Conservation (phyloP, 2,329 filamentous ascomycete genomes). For the Colletotrichum musae region DNA sequence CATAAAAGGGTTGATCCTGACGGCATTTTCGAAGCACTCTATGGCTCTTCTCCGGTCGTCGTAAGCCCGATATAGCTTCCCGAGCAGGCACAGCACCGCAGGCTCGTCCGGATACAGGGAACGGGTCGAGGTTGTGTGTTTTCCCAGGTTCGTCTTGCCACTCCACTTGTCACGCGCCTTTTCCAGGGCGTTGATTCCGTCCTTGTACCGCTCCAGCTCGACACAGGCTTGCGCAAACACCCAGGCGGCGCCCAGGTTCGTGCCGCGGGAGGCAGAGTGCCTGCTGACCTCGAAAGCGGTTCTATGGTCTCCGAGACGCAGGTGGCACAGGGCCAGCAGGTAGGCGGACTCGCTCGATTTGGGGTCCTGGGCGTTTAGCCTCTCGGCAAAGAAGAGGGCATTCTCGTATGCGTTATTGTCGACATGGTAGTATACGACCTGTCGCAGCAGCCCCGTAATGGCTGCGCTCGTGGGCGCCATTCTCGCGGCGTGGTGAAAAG, state of each 20-base stretch:
- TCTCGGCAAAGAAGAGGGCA: conserved; percentile 92
- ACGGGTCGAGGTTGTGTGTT: conserved; percentile 83
- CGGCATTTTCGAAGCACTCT: conserved; percentile 86
- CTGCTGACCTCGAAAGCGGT: conserved; percentile 89
- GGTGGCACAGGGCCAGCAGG: conserved; percentile 86
- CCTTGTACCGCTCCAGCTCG: conserved; percentile 81
- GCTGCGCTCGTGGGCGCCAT: conserved; percentile 69
- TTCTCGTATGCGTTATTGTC: conserved; percentile 93
- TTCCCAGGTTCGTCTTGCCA: conserved; percentile 82
- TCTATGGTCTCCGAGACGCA: conserved; percentile 85
- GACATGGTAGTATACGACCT: conserved; percentile 78
- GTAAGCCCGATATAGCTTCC: conserved; percentile 87
- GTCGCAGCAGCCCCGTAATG: conserved; percentile 68
- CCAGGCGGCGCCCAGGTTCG: conserved; percentile 89
- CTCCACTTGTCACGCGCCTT: conserved; percentile 84
- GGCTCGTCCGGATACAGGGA: conserved; percentile 86
- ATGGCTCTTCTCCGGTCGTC: conserved; percentile 88
- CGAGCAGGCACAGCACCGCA: conserved; percentile 85
- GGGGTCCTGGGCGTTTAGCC: conserved; percentile 87
- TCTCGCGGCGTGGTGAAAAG: conserved; percentile 38
- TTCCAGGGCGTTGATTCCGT: conserved; percentile 88
- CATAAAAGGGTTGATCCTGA: conserved; percentile 95
- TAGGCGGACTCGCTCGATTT: conserved; percentile 85
- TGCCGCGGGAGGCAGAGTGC: conserved; percentile 76
- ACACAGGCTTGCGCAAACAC: conserved; percentile 93